Evolutionary conservation across 2,329 filamentous ascomycete species (phyloP), one percentile per base, ranked within the genome.

Genomic region (Cladosporium velox): DNA sequence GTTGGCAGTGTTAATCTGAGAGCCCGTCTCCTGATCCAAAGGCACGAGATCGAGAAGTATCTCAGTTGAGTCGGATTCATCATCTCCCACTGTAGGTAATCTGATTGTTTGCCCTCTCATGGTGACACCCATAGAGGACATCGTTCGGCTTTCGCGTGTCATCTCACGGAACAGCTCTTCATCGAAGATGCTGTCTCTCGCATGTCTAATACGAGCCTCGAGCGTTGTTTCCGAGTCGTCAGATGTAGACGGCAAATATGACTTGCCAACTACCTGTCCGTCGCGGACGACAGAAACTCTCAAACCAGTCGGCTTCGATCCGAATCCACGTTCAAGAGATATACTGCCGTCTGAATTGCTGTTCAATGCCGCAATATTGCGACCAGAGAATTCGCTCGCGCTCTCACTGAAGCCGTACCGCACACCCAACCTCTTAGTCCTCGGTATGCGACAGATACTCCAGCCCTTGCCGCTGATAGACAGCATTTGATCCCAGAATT

Each of bases 81-180:
- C 21, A 2, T 12, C 6, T 30, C 24, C 24, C 15, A 28, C 30
- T n/a, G 58, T 30, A 11, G 35, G 65, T n/a, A 62, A n/a, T 57
- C 51, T 57, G 68, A 84, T 79, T 28, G 76, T 73, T 2, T 77
- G 76, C 14, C 79, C 87, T 41, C 87, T 84, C 15, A 88, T 85
- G 30, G 84, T 85, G 14, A 97, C 89, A 11, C 89, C 87, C 67
- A 91, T 88, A 12, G 88, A 87, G 3, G 89, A 84, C 26, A 97
- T 82, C 0, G 85, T 84, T 18, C 93, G 89, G 0, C 91, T 88
- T 78, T 99, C 95, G 21, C 92, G 86, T 62, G 90, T 89, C 67
- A 98, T 83, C 78, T 99, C 95, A 71, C 96, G 89, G 85, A 93
- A 97, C 1, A 99, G 81, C 75, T 99, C 95, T 74, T 93, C 89